These are phyloP conservation scores for Alopecurus myosuroides DNA, from an alignment of 176 grass and related monocot genomes.

Conservation along the genomic window DNA sequence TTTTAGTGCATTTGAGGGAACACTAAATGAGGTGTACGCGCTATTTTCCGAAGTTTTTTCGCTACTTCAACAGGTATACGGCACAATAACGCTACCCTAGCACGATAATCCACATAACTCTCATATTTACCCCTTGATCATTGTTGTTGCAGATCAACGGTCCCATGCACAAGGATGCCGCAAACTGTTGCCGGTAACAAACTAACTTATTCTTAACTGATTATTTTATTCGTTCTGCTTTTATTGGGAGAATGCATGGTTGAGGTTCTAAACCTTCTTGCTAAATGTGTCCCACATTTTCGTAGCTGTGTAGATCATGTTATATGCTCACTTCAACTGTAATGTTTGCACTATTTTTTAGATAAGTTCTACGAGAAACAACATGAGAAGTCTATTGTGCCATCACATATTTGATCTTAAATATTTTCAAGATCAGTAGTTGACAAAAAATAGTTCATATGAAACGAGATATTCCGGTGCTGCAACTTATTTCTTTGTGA, in stretches of 20 bases:
- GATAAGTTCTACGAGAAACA: neutral
- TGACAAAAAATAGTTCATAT: neutral
- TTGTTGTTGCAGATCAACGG: slow-evolving; percentile 75
- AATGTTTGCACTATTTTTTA: neutral
- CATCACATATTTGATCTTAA: neutral
- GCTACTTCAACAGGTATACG: slow-evolving; percentile 73
- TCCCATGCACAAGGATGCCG: slow-evolving; percentile 94
- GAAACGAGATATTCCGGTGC: neutral
- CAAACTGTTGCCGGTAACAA: slow-evolving; percentile 85
- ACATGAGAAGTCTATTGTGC: neutral
- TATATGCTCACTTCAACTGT: neutral
- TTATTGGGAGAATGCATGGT: neutral
- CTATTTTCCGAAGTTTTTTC: slow-evolving; percentile 94
- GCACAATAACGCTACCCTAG: neutral
- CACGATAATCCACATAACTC: slow-evolving; percentile 12
- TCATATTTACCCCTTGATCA: slow-evolving; percentile 12
- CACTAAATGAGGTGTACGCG: slow-evolving; percentile 72
- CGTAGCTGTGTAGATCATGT: neutral
- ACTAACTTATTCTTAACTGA: neutral
- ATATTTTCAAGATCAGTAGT: neutral
- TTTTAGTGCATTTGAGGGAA: slow-evolving; percentile 56
- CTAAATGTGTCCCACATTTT: neutral
- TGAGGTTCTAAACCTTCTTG: neutral
- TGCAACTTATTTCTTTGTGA: neutral
- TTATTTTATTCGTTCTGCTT: neutral